These are phyloP conservation scores for Pseudocercospora ulei DNA, from an alignment of 2,329 filamentous ascomycete species.

Conservation along the genomic window DNA sequence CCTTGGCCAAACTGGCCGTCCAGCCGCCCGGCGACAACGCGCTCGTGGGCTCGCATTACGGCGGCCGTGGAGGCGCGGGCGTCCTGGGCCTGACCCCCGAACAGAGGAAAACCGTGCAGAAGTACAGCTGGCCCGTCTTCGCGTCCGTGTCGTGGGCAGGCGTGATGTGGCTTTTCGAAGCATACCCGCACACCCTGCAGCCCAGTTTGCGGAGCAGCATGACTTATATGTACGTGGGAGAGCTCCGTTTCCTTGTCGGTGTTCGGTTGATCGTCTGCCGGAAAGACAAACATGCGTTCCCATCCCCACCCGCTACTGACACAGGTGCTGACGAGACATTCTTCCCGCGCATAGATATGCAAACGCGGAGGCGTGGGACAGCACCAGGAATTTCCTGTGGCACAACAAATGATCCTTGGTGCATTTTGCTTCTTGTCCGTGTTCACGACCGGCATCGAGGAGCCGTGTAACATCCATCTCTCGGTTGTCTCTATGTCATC, in stretches of 20 bases:
- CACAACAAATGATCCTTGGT: constrained; percentile 61
- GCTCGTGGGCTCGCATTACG: constrained; percentile 34
- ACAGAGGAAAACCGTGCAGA: constrained; percentile 35
- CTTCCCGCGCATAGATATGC: constrained; percentile 46
- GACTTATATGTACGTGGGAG: constrained; percentile 75
- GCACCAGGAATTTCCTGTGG: constrained; percentile 70
- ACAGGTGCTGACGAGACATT: constrained; percentile 29
- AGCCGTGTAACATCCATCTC: no score
- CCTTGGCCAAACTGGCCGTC: constrained; percentile 71
- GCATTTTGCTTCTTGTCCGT: background rate
- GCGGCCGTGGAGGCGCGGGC: constrained; percentile 37
- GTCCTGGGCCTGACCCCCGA: constrained; percentile 36
- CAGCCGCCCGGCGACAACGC: constrained; percentile 45
- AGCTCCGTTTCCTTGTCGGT: constrained; percentile 15
- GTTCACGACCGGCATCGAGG: background rate
- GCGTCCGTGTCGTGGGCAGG: constrained; percentile 81
- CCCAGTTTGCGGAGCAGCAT: constrained; percentile 87
- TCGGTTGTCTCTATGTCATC: no score
- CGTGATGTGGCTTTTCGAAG: constrained; percentile 92
- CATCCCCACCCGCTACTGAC: constrained; percentile 19
- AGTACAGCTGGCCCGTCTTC: constrained; percentile 86
- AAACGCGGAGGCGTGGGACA: constrained; percentile 83
- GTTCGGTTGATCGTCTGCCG: constrained; percentile 8
- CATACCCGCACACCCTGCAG: constrained; percentile 85
- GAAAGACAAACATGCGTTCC: background rate